Evolutionary conservation across 73 alveolate species (phyloP).

Genomic region (Paramecium octaurelia): DNA sequence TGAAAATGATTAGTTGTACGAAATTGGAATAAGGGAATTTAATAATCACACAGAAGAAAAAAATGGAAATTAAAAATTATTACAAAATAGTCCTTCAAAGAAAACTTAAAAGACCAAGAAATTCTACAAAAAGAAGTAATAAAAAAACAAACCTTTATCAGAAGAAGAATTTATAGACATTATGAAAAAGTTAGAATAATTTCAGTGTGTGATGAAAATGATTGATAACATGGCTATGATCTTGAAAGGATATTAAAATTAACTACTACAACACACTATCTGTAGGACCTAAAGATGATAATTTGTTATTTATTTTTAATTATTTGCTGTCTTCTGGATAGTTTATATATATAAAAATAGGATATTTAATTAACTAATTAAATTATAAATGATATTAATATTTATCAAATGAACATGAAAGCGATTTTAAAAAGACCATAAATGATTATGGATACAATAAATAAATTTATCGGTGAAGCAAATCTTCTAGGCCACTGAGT

Average conservation of each 20-base stretch:
- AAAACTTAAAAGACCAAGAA: neutral
- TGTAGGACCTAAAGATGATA: neutral
- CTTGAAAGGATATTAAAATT: neutral
- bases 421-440: neutral
- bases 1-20: neutral
- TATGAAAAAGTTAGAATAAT: neutral
- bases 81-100: neutral
- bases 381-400: neutral
- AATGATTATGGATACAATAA: neutral
- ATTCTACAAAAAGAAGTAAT: neutral
- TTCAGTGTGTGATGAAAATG: neutral
- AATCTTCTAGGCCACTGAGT: conserved; percentile 23
- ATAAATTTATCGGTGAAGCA: neutral
- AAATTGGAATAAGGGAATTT: neutral
- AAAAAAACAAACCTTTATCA: neutral
- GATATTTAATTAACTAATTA: neutral
- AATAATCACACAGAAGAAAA: neutral
- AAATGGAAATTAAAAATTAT: neutral
- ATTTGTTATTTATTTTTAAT: neutral
- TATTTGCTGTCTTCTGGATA: neutral
- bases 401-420: neutral
- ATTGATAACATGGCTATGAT: neutral
- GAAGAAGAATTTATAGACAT: neutral
- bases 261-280: neutral
- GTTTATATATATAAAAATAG: neutral